Conservation (phyloP, 306 rosid species). For the Cicer yamashitae region DNA sequence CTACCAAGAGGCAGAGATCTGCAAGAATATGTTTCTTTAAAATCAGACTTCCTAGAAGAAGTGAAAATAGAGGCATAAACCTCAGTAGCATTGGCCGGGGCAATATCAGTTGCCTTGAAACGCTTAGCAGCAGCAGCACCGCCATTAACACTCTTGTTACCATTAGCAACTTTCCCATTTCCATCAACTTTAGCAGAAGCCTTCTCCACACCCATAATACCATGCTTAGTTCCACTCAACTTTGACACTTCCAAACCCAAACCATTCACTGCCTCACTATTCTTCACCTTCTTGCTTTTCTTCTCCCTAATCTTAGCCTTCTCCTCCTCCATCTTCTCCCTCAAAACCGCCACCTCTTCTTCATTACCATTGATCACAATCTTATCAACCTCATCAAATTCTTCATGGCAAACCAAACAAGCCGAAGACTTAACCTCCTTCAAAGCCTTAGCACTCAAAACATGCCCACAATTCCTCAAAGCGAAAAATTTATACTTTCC, state of each 20-base stretch:
- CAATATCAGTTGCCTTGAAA: slow-evolving; percentile 75
- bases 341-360: slow-evolving; percentile 77
- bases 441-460: slow-evolving; percentile 84
- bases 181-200: slow-evolving; percentile 59
- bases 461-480: slow-evolving; percentile 87
- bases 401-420: slow-evolving; percentile 78
- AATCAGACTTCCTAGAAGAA: slow-evolving; percentile 74
- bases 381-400: slow-evolving; percentile 66
- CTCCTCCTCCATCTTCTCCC: slow-evolving; percentile 87
- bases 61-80: slow-evolving; percentile 92
- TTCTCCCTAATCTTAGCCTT: slow-evolving; percentile 64
- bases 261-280: slow-evolving; percentile 49
- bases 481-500: slow-evolving; percentile 85
- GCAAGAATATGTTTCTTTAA: slow-evolving; percentile 77
- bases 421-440: slow-evolving; percentile 76
- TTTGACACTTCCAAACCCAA: slow-evolving; percentile 51
- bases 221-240: slow-evolving; percentile 81
- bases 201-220: slow-evolving; percentile 61
- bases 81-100: slow-evolving; percentile 76
- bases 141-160: slow-evolving; percentile 52
- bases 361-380: slow-evolving; percentile 81
- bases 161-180: slow-evolving; percentile 57
- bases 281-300: slow-evolving; percentile 66
- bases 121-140: slow-evolving; percentile 58
- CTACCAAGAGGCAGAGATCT: slow-evolving; percentile 96